Percentiles rank a stretch among this genome's conserved stretches.
phyloP scores from a whole-genome alignment of 1,284 basidiomycete species.

The Apiotrichum siamense region DNA sequence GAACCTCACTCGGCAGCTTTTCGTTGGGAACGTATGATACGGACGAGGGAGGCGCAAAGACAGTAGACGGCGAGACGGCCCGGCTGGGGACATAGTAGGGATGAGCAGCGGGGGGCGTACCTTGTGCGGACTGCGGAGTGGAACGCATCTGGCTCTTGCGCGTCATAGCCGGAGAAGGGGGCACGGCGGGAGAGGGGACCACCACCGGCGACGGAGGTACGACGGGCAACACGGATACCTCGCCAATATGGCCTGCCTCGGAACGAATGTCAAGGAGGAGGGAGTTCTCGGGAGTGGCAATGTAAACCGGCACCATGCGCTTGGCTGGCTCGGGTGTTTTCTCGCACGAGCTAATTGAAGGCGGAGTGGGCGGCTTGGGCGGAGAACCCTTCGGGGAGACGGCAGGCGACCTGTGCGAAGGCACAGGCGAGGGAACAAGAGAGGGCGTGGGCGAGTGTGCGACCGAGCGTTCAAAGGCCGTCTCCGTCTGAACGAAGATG shows the following conservation, averaged over 20 bases:
- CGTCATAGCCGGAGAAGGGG: background rate
- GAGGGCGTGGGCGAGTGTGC: too few relatives aligned
- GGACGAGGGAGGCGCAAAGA: too few relatives aligned
- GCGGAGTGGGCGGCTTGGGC: too few relatives aligned
- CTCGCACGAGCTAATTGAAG: background rate
- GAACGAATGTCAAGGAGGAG: background rate
- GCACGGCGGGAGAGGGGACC: background rate
- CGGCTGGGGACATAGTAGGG: too few relatives aligned
- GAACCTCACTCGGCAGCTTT: too few relatives aligned
- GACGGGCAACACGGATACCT: background rate
- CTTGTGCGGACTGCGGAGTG: background rate
- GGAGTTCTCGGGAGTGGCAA: background rate
- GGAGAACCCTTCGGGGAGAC: background rate
- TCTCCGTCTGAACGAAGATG: too few relatives aligned
- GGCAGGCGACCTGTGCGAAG: background rate
- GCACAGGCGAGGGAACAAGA: background rate
- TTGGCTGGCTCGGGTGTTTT: background rate
- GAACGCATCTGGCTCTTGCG: background rate
- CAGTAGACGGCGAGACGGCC: too few relatives aligned
- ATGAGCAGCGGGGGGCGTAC: too few relatives aligned
- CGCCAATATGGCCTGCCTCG: background rate
- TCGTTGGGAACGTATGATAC: too few relatives aligned
- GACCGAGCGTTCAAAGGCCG: too few relatives aligned
- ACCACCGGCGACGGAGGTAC: background rate
- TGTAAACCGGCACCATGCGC: background rate